These are phyloP conservation scores for Pyrenophora graminea DNA, from an alignment of 2,329 filamentous ascomycete species.

Conservation along the genomic window DNA sequence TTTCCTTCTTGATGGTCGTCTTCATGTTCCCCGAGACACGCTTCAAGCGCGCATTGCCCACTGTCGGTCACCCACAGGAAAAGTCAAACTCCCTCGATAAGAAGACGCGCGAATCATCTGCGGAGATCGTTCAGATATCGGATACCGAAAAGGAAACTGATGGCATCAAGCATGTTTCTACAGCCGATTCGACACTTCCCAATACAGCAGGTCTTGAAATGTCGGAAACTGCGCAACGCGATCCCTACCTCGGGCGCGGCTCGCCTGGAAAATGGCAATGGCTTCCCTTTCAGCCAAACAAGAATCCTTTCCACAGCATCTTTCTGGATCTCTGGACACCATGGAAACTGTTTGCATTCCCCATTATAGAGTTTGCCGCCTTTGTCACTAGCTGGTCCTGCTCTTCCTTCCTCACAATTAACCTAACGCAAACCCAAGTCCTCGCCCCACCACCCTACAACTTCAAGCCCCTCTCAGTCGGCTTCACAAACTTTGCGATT, in stretches of 20 bases:
- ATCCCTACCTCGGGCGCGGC: constrained; percentile 62
- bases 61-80: constrained; percentile 21
- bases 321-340: constrained; percentile 63
- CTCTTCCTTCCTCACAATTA: constrained; percentile 62
- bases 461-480: constrained; percentile 54
- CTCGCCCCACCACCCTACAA: constrained; percentile 62
- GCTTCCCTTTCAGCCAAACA: constrained; percentile 56
- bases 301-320: constrained; percentile 53
- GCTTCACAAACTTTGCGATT: constrained; percentile 63
- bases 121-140: constrained; percentile 15
- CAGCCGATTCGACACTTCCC: constrained; percentile 19
- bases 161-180: constrained; percentile 33
- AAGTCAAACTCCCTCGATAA: constrained; percentile 17
- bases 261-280: constrained; percentile 61
- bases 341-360: constrained; percentile 65
- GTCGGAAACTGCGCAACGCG: constrained; percentile 50
- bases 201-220: constrained; percentile 29
- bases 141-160: constrained; percentile 28
- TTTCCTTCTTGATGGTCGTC: constrained; percentile 57
- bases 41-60: constrained; percentile 55
- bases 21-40: constrained; percentile 68
- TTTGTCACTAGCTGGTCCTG: constrained; percentile 66
- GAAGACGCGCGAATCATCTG: constrained; percentile 20
- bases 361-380: constrained; percentile 65
- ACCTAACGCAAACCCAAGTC: constrained; percentile 62